Evolutionary conservation across 345 rosid species (phyloP).

Genomic region (Odontarrhena argentea): DNA sequence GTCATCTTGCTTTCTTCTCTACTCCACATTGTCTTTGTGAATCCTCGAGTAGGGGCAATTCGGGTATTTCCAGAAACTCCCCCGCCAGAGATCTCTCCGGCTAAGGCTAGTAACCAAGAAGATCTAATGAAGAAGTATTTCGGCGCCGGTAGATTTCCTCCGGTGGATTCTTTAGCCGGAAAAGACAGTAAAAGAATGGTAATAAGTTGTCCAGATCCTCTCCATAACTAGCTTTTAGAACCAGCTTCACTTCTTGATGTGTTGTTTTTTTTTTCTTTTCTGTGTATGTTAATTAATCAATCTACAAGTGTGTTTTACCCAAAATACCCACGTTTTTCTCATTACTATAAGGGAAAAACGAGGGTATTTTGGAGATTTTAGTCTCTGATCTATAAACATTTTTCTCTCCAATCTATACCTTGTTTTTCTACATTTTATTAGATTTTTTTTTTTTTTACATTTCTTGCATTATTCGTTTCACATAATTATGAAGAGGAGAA

Average conservation of each 20-base stretch:
- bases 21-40: constrained; percentile 22
- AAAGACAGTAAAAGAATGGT: constrained; percentile 68
- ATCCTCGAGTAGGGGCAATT: constrained; percentile 49
- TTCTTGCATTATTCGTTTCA: not conserved
- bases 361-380: constrained; percentile 42
- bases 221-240: constrained; percentile 65
- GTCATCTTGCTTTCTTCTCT: constrained; percentile 35
- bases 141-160: constrained; percentile 38
- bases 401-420: not conserved
- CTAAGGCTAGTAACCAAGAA: constrained; percentile 23
- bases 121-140: constrained; percentile 49
- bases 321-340: constrained; percentile 45
- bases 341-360: constrained; percentile 40
- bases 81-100: not conserved
- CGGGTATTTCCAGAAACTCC: constrained; percentile 46
- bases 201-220: constrained; percentile 95
- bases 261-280: not conserved
- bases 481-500: not conserved
- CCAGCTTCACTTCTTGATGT: constrained; percentile 16
- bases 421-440: not conserved
- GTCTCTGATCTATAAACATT: constrained; percentile 30
- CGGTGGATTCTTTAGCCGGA: constrained; percentile 39
- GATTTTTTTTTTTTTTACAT: too few species aligned
- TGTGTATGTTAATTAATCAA: constrained; percentile 13
- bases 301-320: constrained; percentile 36